Evolutionary conservation across 176 grass and related monocot genomes (phyloP), one percentile per base, ranked within the genome.

Genomic region (Chloris gayana): DNA sequence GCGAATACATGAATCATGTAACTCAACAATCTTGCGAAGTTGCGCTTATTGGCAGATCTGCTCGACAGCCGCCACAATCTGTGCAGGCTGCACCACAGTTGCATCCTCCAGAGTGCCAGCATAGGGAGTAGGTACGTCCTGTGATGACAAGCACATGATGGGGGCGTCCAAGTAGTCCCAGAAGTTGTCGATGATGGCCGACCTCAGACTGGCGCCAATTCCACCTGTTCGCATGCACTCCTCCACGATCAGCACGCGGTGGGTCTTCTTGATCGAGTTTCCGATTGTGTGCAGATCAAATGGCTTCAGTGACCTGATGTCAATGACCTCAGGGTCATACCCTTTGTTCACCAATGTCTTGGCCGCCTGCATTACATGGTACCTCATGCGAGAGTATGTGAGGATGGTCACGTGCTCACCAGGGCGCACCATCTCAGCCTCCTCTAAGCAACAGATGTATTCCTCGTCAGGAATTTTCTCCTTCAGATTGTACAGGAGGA

Each of bases 391-490:
- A 1, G 90, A 98, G 78, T 98, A 93, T 1, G 92, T 91, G 51
- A 98, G 92, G 78, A 98, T 94, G 21, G 86, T 93, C 30, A 93
- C 90, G 27, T 93, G 92, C 67, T 94, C 88, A n/a, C 95, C 92
- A 6, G 83, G 90, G 1, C 92, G 84, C 4, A 98, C 92, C 87
- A 94, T 94, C 90, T 94, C 92, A 0, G 92, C 95, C 82, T 92
- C 92, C 78, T 93, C 95, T 37, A 94, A 76, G 75, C 79, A 92
- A n/a, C 89, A 87, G 21, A 94, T 64, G 39, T 98, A 98, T 33
- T 98, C 95, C 74, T 98, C 90, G 0, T 98, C 92, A 6, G 90
- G 95, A 64, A 98, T 98, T 69, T 80, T 92, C 78, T 98, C 95
- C 84, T 92, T 94, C 51, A 93, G 70, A 64, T 98, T 98, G 79